These are phyloP conservation scores for Aspergillus cejpii DNA, from an alignment of 2,329 filamentous ascomycete species.

Conservation along the genomic window DNA sequence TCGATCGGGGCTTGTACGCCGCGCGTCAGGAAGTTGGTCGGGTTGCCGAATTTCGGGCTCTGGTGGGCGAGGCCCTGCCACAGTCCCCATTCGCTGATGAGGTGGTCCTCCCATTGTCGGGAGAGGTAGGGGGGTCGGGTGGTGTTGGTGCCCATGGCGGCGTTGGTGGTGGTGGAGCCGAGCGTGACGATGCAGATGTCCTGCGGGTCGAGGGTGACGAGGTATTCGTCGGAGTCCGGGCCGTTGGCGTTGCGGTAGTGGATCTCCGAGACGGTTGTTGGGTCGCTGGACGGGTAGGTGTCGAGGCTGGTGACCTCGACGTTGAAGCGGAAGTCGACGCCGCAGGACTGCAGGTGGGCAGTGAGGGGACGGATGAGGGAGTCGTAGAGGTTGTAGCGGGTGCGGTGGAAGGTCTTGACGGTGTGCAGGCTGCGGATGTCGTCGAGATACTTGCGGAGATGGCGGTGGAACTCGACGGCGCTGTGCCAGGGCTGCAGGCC, in stretches of 20 bases:
- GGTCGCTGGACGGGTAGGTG: constrained; percentile 15
- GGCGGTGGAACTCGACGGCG: constrained; percentile 19
- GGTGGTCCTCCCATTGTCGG: background rate
- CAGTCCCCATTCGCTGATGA: constrained; percentile 2
- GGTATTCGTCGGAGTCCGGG: constrained; percentile 16
- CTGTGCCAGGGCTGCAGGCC: constrained; percentile 20
- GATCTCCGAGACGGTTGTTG: constrained; percentile 28
- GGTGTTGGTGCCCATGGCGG: constrained; percentile 29
- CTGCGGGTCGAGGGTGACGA: constrained; percentile 22
- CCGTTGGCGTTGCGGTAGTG: constrained; percentile 11
- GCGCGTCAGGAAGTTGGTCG: constrained; percentile 1
- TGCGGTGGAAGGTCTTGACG: constrained; percentile 17
- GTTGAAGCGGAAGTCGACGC: constrained; percentile 26
- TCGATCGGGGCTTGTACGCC: background rate
- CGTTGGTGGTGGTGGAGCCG: constrained; percentile 35
- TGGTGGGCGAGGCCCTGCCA: constrained; percentile 1
- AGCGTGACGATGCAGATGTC: constrained; percentile 38
- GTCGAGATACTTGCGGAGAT: constrained; percentile 19
- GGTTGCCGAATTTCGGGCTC: constrained; percentile 1
- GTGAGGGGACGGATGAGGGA: constrained; percentile 22
- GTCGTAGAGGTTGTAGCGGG: constrained; percentile 23
- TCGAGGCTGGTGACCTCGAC: constrained; percentile 18
- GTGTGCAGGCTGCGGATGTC: constrained; percentile 19
- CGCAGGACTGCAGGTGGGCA: constrained; percentile 18
- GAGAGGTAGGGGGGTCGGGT: constrained; percentile 3